These are phyloP conservation scores for Colletotrichum sublineola DNA, from an alignment of 2,329 filamentous ascomycete species.

Conservation along the genomic window DNA sequence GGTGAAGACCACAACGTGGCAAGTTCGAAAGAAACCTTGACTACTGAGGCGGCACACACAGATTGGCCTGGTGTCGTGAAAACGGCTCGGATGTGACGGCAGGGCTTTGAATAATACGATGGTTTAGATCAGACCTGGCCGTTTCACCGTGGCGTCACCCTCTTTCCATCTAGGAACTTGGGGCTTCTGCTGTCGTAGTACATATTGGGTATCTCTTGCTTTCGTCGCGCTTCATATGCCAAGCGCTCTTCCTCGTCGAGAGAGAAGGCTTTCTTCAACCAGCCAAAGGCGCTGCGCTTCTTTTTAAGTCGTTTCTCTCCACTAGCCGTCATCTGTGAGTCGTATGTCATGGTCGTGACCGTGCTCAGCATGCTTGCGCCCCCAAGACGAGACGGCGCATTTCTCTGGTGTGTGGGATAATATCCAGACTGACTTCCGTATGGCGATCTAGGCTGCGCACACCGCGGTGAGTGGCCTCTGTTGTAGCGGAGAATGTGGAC, in stretches of 20 bases:
- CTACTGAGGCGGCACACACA: neutral
- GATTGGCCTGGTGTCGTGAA: neutral
- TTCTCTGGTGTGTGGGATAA: conserved; percentile 58
- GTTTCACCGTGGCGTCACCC: conserved; percentile 50
- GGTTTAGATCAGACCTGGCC: neutral
- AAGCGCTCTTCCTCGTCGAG: conserved; percentile 73
- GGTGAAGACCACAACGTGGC: conserved; percentile 9
- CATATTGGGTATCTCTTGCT: conserved; percentile 57
- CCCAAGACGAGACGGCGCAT: conserved; percentile 66
- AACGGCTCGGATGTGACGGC: neutral
- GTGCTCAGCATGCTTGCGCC: conserved; percentile 70
- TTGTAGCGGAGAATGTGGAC: conserved; percentile 73
- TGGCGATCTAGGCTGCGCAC: conserved; percentile 48
- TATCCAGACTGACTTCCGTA: conserved; percentile 47
- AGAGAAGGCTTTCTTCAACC: conserved; percentile 77
- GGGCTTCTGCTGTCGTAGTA: conserved; percentile 66
- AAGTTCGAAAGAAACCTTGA: conserved; percentile 1
- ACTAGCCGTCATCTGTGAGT: conserved; percentile 50
- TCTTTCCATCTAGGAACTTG: conserved; percentile 69
- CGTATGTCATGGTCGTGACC: conserved; percentile 61
- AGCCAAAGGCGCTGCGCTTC: conserved; percentile 76
- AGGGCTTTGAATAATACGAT: neutral
- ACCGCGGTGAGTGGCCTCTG: conserved; percentile 69
- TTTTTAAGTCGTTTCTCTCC: conserved; percentile 67
- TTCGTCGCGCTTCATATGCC: conserved; percentile 69